These are phyloP conservation scores for Vigna mungo DNA, from an alignment of 306 rosid species.

Conservation along the genomic window DNA sequence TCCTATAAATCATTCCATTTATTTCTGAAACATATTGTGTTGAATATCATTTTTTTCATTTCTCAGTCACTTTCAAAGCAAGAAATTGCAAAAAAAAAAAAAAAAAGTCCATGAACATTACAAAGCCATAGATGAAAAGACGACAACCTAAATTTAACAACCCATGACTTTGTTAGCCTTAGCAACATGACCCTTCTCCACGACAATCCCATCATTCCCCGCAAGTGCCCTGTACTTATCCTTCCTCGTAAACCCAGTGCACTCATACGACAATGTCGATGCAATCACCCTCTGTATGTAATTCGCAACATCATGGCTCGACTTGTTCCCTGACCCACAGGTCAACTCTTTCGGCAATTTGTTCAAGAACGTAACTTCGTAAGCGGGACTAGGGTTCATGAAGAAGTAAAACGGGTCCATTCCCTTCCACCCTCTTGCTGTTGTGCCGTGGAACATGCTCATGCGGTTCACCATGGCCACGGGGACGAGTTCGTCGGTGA, in stretches of 20 bases:
- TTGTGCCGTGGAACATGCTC: slow-evolving; percentile 95
- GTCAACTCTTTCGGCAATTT: slow-evolving; percentile 75
- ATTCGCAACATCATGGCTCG: slow-evolving; percentile 87
- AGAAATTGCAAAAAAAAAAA: neutral
- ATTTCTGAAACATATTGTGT: neutral
- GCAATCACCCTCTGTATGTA: slow-evolving; percentile 87
- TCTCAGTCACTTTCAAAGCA: neutral
- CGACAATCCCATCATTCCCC: slow-evolving; percentile 79
- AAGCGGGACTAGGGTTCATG: slow-evolving; percentile 87
- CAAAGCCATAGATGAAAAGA: neutral
- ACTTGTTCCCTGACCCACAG: slow-evolving; percentile 54
- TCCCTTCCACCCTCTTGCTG: slow-evolving; percentile 88
- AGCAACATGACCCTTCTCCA: slow-evolving; percentile 43
- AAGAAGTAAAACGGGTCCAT: slow-evolving; percentile 94
- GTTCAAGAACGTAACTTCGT: slow-evolving; percentile 77
- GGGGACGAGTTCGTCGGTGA: slow-evolving; percentile 82
- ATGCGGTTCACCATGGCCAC: slow-evolving; percentile 87
- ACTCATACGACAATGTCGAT: slow-evolving; percentile 71
- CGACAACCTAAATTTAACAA: slow-evolving; percentile 38
- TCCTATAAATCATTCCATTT: neutral
- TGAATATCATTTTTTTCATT: neutral
- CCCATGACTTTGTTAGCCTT: slow-evolving; percentile 67
- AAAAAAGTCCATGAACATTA: neutral
- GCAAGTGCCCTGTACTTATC: slow-evolving; percentile 87
- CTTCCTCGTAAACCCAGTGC: slow-evolving; percentile 73